phyloP scores from a whole-genome alignment of 106 monocot genomes.

The Dioscorea alata region DNA sequence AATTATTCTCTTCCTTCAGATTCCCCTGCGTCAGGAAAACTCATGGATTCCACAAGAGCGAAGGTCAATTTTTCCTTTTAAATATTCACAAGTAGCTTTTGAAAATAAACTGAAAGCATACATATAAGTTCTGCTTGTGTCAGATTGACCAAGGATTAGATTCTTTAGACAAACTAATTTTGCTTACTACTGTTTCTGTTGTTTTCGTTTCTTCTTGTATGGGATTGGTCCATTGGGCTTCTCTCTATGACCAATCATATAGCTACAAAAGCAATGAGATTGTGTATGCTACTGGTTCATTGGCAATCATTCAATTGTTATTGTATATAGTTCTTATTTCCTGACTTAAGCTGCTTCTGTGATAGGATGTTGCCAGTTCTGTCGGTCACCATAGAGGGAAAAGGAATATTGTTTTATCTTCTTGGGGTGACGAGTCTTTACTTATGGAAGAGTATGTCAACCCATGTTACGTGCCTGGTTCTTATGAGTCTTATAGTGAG shows the following conservation, averaged over 20 bases:
- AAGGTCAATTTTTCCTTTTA: conserved; percentile 34
- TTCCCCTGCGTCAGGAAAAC: conserved; percentile 72
- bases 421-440: conserved; percentile 87
- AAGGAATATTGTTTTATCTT: conserved; percentile 76
- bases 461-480: conserved; percentile 51
- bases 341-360: conserved; percentile 2
- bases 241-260: no score
- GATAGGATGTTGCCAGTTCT: conserved; percentile 30
- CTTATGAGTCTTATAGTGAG: conserved; percentile 65
- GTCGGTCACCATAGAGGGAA: conserved; percentile 83
- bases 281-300: no score
- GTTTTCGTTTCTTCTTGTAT: no score
- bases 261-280: no score
- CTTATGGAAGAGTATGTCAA: conserved; percentile 69
- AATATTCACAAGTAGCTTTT: background rate
- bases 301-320: no score
- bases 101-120: no score
- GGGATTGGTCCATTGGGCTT: no score
- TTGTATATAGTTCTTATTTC: no score
- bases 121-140: no score
- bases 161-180: no score
- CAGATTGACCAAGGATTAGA: no score
- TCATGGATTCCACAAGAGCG: conserved; percentile 21
- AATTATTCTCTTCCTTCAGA: conserved; percentile 81
- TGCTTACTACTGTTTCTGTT: no score